Conservation (phyloP, 257 asterid genomes). For the Paulownia fortunei region DNA sequence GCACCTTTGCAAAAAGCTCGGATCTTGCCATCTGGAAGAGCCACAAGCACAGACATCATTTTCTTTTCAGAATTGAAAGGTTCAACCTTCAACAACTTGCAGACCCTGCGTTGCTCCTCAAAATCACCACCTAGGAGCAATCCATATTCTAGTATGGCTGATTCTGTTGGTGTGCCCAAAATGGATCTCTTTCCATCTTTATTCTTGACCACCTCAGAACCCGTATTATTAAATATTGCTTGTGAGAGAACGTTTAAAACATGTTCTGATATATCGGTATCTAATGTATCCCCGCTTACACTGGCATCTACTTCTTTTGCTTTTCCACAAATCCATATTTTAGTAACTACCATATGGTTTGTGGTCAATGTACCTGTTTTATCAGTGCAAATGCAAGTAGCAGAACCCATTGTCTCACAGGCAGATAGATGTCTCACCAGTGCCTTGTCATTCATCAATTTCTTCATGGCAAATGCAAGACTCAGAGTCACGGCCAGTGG, state of each 20-base stretch:
- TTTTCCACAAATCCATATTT: slow-evolving; percentile 72
- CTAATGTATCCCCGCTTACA: slow-evolving; percentile 41
- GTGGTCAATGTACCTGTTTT: slow-evolving; percentile 98
- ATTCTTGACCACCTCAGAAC: slow-evolving; percentile 83
- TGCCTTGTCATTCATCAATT: slow-evolving; percentile 83
- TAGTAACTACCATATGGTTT: slow-evolving; percentile 87
- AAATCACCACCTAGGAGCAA: slow-evolving; percentile 83
- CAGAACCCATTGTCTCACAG: slow-evolving; percentile 99
- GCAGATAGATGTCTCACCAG: slow-evolving; percentile 93
- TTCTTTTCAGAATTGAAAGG: slow-evolving; percentile 97
- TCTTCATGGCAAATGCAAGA: slow-evolving; percentile 95
- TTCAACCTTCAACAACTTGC: slow-evolving; percentile 76
- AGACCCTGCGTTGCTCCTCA: slow-evolving; percentile 57
- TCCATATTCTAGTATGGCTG: slow-evolving; percentile 87
- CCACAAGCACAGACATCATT: slow-evolving; percentile 86
- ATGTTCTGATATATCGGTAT: slow-evolving; percentile 51
- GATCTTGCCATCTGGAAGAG: slow-evolving; percentile 69
- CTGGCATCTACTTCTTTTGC: slow-evolving; percentile 49
- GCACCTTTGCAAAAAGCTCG: slow-evolving; percentile 97
- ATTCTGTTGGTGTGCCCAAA: slow-evolving; percentile 91
- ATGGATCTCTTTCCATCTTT: slow-evolving; percentile 72
- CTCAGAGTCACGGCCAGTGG: slow-evolving; percentile 96
- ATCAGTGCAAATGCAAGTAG: slow-evolving; percentile 91
- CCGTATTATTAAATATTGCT: slow-evolving; percentile 79
- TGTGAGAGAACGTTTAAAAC: slow-evolving; percentile 65